Evolutionary conservation across 2,329 filamentous ascomycete genomes (phyloP), one percentile per base, ranked within the genome.

Genomic region (Nemania serpens): DNA sequence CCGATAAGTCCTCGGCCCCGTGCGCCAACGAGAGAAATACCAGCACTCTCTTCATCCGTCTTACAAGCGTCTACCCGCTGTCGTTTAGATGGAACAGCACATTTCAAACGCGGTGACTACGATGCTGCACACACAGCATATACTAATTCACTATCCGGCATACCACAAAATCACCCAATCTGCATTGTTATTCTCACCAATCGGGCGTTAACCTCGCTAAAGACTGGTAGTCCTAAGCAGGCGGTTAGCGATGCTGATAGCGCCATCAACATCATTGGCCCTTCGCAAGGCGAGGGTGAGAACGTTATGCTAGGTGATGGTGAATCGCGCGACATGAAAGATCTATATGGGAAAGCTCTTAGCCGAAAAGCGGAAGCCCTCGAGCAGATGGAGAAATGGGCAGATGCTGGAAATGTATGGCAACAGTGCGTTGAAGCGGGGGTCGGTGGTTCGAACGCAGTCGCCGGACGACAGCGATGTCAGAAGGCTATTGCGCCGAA

Each of bases 61-160:
- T 81, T 97, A 17, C 84, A 89, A 65, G 86, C 86, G 3, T 97
- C 92, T 10, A 89, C 89, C n/a, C 83, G 86, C 48, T 86, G 95
- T 69, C 90, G 95, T 13, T 82, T 89, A 49, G 88, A 88, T 65
- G 95, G 94, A 17, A 91, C 93, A 10, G 89, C 90, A 55, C 91
- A 96, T 66, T 98, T 97, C 79, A 98, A 97, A 76, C 87, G 91
- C 37, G 95, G 95, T 36, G 95, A 99, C 75, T 99, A 92, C 75
- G 89, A 91, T 17, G 84, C 90, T 10, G 95, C 95, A 0, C 92
- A 97, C 70, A 82, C 87, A 18, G 88, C 90, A 1, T 99, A 98
- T 75, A 87, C 90, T 0, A 84, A 85, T 33, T 92, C 95, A 1
- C 80, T 99, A 2, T 79, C 84, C 1, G 85, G 87, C 39, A 81